These are phyloP conservation scores for Blastobotrys robertii DNA, from an alignment of 805 yeast genomes.

Conservation along the genomic window DNA sequence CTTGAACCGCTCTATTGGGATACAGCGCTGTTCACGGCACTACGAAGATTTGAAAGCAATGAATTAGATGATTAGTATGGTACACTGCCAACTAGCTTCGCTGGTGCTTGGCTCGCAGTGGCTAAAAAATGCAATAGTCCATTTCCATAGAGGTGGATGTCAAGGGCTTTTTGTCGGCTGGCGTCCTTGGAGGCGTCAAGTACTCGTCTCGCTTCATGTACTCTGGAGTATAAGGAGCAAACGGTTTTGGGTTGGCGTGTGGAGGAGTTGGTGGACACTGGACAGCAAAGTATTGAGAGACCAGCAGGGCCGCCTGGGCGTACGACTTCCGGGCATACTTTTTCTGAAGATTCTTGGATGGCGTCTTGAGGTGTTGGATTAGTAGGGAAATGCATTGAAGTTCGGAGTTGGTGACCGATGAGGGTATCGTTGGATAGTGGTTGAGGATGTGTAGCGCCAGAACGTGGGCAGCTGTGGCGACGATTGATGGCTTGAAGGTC, in stretches of 20 bases:
- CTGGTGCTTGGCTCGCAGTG: too few relatives aligned
- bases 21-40: too few relatives aligned
- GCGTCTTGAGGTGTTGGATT: constrained; percentile 27
- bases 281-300: constrained; percentile 20
- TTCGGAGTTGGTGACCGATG: constrained; percentile 14
- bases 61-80: too few relatives aligned
- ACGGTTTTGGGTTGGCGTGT: neutral
- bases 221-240: too few relatives aligned
- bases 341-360: constrained; percentile 29
- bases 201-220: constrained; percentile 5
- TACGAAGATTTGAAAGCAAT: too few relatives aligned
- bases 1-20: too few relatives aligned
- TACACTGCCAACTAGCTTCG: too few relatives aligned
- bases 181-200: constrained; percentile 18
- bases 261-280: constrained; percentile 2
- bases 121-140: too few relatives aligned
- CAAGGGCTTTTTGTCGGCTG: constrained; percentile 9
- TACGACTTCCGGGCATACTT: constrained; percentile 28
- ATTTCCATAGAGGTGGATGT: too few relatives aligned
- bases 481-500: constrained; percentile 22
- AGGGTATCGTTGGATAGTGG: constrained; percentile 10
- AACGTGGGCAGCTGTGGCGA: constrained; percentile 27
- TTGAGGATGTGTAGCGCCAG: constrained; percentile 18
- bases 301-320: constrained; percentile 26
- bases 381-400: constrained; percentile 26